Evolutionary conservation across 2,329 filamentous ascomycete genomes (phyloP).

Genomic region (Alternaria angustiovoidea): DNA sequence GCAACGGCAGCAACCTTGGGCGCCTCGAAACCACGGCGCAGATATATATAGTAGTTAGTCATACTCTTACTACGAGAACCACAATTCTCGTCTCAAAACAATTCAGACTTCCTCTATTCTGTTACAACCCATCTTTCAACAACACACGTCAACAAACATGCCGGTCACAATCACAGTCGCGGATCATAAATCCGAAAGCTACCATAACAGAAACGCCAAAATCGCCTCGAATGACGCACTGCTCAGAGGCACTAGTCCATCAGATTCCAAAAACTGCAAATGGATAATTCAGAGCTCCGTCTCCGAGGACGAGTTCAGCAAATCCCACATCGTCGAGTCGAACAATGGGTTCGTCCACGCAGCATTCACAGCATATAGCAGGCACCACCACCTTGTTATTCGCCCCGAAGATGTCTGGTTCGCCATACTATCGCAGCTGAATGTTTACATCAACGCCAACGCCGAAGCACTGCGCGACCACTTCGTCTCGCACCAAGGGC

Average conservation of each 20-base stretch:
- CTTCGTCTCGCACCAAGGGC: conserved; percentile 44
- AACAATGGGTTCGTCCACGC: conserved; percentile 29
- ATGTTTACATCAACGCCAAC: conserved; percentile 36
- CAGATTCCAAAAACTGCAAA: neutral
- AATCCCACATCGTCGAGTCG: conserved; percentile 5
- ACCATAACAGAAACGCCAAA: neutral
- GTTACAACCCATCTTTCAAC: neutral
- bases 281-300: conserved; percentile 22
- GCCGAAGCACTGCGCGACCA: conserved; percentile 35
- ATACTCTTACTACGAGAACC: neutral
- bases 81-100: neutral
- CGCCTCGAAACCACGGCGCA: neutral
- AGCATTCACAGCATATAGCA: conserved; percentile 24
- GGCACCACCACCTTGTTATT: conserved; percentile 32
- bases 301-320: neutral
- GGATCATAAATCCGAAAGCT: conserved; percentile 7
- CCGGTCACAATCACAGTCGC: conserved; percentile 20
- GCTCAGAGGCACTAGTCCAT: neutral
- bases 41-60: neutral
- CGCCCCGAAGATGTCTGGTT: conserved; percentile 42
- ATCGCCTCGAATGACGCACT: neutral
- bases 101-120: neutral
- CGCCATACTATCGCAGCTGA: conserved; percentile 34
- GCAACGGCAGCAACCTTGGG: neutral
- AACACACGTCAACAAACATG: conserved; percentile 6